These are phyloP conservation scores for Microbotryum silenes-acaulis DNA, from an alignment of 1,284 basidiomycete species.

Conservation along the genomic window DNA sequence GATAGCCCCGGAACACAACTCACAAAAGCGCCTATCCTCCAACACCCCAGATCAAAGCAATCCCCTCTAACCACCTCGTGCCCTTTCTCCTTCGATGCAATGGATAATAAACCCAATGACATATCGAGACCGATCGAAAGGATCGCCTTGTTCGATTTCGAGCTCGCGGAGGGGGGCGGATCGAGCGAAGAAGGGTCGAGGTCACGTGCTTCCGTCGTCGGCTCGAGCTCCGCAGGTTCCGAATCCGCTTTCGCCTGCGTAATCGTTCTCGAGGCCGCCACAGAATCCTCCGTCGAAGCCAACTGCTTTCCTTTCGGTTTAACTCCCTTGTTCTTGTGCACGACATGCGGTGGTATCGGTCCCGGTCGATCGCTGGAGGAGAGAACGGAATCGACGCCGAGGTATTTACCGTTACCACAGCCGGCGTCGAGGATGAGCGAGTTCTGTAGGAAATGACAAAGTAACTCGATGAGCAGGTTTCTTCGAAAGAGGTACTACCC, in stretches of 20 bases:
- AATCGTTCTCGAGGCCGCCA: no score
- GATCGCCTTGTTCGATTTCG: conserved; percentile 47
- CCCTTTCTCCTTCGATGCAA: conserved; percentile 56
- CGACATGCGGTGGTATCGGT: no score
- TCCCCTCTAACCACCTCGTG: conserved; percentile 70
- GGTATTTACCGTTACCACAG: conserved; percentile 96
- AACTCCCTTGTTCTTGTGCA: no score
- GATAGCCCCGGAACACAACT: conserved; percentile 41
- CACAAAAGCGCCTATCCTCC: conserved; percentile 66
- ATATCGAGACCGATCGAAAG: conserved; percentile 72
- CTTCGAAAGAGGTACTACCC: no score
- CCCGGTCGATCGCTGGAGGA: background rate
- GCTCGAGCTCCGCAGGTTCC: no score
- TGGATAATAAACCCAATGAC: conserved; percentile 56
- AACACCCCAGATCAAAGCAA: conserved; percentile 57
- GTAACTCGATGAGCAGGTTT: no score
- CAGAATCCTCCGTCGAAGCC: no score
- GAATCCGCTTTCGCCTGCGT: no score
- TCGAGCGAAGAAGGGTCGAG: no score
- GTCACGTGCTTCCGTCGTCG: no score
- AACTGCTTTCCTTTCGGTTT: no score
- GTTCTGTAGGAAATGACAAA: conserved; percentile 41
- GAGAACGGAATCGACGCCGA: conserved; percentile 43
- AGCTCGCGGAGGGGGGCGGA: no score
- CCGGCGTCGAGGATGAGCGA: conserved; percentile 88